Conservation (phyloP, 495 filamentous ascomycete species). For the Copromyces sp. region DNA sequence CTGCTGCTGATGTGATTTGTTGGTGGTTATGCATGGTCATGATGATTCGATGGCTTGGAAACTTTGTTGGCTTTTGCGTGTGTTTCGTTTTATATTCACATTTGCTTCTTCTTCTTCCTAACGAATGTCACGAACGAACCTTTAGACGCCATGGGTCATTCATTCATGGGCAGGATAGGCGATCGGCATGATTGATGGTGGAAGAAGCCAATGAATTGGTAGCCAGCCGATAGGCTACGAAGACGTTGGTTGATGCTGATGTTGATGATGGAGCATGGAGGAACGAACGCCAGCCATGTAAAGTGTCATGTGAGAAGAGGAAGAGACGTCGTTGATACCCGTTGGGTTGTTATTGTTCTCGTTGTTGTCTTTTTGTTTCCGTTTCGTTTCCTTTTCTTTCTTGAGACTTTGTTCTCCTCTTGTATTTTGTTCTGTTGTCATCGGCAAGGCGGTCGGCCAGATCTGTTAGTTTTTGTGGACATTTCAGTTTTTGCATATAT, state of each 20-base stretch:
- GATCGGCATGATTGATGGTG: background rate
- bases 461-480: background rate
- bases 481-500: background rate
- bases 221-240: background rate
- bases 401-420: background rate
- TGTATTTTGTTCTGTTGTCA: background rate
- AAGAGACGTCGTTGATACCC: background rate
- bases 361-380: background rate
- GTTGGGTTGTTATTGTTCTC: background rate
- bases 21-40: background rate
- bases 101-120: background rate
- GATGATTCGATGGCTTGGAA: background rate
- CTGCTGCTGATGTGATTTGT: background rate
- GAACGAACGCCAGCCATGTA: background rate
- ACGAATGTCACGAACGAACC: background rate
- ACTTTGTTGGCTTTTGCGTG: background rate
- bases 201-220: background rate
- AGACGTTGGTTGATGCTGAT: background rate
- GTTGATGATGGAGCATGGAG: background rate
- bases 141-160: background rate
- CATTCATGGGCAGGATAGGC: background rate
- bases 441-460: background rate
- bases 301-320: background rate
- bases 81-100: background rate
- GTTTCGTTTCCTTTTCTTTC: background rate